Conservation (phyloP, 306 rosid species). For the Prunus persica region Prunus_persica_NCBIv2 NC_034009.1:45591001-45591500, state of each 20-base stretch:
- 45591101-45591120: constrained; percentile 60
- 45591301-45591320: not conserved
- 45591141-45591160: constrained; percentile 74
- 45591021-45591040: no score
- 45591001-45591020: no score
- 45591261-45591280: not conserved
- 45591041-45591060: not conserved
- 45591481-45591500: not conserved
- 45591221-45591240: constrained; percentile 32
- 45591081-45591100: constrained; percentile 5
- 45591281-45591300: not conserved
- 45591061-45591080: not conserved
- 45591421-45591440: not conserved
- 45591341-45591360: not conserved
- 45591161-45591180: constrained; percentile 60
- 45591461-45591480: not conserved
- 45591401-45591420: not conserved
- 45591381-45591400: not conserved
- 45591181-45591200: constrained; percentile 56
- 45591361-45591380: not conserved
- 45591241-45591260: not conserved
- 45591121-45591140: constrained; percentile 58
- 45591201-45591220: constrained; percentile 50
- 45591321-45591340: not conserved
- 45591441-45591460: not conserved